Base-by-base conservation (phyloP, 1,284 basidiomycete species). In the Singerocomus inundabilis region DNA sequence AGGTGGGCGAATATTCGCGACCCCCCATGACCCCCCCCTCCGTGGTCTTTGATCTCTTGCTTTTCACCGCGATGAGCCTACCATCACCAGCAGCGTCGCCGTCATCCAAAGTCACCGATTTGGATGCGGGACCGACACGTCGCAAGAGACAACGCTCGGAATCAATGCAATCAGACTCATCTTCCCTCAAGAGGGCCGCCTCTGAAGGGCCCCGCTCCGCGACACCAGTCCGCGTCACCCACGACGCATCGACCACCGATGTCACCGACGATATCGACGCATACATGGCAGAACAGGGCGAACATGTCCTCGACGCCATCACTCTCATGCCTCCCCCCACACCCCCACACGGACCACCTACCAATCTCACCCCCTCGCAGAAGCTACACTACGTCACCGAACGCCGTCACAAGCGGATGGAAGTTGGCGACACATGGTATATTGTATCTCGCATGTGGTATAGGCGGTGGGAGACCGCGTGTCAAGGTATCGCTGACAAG, bases 371-470 rank as follows among this genome's bases (percentile, higher is more conserved):
- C 26, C 70, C 72, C 0, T 54, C 61, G 3, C 72, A 81, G 46
- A 87, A 80, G 62, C 55, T 82, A 15, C 52, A 70, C 12, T 66
- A 73, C 46, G 77, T 91, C 57, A 66, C 78, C 24, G 64, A 68
- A 5, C 72, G 75, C 10, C 77, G 77, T 59, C 61, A 62, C 30
- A 63, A 64, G 35, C 70, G 73, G 21, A 81, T 93, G 75, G 66
- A 73, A 30, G 66, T 75, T 15, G 88, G 86, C 34, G 80, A 92
- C 47, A 83, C 75, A 3, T 95, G 91, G 91, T 92, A 83, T 68
- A 71, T 95, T 44, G 73, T 94, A 29, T 77, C 84, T 28, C 69
- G 77, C 41, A 59, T 63, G 12, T 95, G 93, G 93, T 88, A 79
- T 70, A 78, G 77, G 44, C 78, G 81, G 12, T 94, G 88, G 85